Conservation (phyloP, 2,329 filamentous ascomycete species). For the Leptographium procerum region DNA sequence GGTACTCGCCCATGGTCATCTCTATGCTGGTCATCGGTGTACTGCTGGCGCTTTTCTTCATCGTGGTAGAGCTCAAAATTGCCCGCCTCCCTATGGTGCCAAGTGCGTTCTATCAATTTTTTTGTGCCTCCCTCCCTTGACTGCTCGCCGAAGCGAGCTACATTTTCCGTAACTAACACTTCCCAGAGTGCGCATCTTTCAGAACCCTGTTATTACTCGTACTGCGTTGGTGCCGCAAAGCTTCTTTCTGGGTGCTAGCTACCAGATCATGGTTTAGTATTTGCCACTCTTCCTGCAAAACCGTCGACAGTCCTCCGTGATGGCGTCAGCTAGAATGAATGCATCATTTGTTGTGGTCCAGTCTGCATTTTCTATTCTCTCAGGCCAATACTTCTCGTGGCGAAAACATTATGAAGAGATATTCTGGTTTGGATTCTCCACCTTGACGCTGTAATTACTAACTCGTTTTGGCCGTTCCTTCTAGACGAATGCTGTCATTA, state of each 20-base stretch:
- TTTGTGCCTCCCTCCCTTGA: not conserved
- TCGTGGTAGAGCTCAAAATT: conserved; percentile 8
- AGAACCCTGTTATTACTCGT: conserved; percentile 5
- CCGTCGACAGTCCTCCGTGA: conserved; percentile 10
- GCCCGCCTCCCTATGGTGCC: conserved; percentile 13
- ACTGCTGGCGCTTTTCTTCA: conserved; percentile 5
- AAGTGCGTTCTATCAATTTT: conserved; percentile 1
- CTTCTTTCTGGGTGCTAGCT: conserved; percentile 10
- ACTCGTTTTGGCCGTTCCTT: too few species aligned
- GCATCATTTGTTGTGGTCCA: conserved; percentile 18
- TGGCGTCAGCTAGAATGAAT: conserved; percentile 19
- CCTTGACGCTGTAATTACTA: conserved; percentile 17
- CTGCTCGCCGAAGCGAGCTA: too few species aligned
- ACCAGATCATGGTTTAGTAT: conserved; percentile 12
- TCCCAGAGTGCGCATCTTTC: conserved; percentile 11
- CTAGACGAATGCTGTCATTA: too few species aligned
- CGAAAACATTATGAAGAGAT: conserved; percentile 18
- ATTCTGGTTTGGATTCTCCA: conserved; percentile 19
- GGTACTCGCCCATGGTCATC: conserved; percentile 46
- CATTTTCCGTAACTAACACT: too few species aligned
- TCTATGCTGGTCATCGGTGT: conserved; percentile 34
- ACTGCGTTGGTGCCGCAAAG: conserved; percentile 9
- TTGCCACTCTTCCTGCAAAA: conserved; percentile 21
- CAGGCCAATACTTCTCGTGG: conserved; percentile 20
- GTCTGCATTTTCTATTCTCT: conserved; percentile 18